Evolutionary conservation across 495 filamentous ascomycete genomes (phyloP), one percentile per base, ranked within the genome.

Genomic region (Amniculicola lignicola): DNA sequence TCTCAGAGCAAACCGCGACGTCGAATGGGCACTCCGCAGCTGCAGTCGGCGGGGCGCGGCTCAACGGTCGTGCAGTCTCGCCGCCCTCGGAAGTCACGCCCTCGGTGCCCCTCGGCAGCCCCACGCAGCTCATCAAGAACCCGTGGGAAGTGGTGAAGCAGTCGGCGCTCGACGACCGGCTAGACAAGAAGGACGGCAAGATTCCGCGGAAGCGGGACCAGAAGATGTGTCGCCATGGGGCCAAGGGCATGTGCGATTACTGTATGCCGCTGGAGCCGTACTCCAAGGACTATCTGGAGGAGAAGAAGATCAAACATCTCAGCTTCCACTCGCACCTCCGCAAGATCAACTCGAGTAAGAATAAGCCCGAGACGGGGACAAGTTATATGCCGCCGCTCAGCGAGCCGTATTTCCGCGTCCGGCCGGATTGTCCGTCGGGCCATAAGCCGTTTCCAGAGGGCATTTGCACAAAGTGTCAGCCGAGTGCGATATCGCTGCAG

Each of bases 401-500:
- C 58, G 93, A 99, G 68, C 94, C 92, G 1, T 96, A 88, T 69
- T 96, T 89, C 69, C 82, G 93, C 40, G 90, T 99, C 41, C 86
- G 80, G 67, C 82, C 77, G 23, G 82, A 95, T 64, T 99, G 93
- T 64, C 92, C 93, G 4, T 89, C 91, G 3, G 92, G 93, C 4
- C 93, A 99, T 68, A 84, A 89, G 1, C 79, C 82, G 36, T 99
- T 92, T 86, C 93, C 93, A 14, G 90, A 92, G 59, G 93, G 93
- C n/a, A 97, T 99, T 59, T 99, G 93, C 73, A 94, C 90, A 36
- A 99, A 97, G 69, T 99, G 93, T 66, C 93, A 99, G 66, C 93
- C 93, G 12, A 95, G 91, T 52, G 93, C 93, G 22, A 99, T 99
- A 69, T 96, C 87, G 37, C 76, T 99, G 18, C 90, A 96, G 62